Conservation (phyloP, 345 rosid species). For the Raphanus raphanistrum region DNA sequence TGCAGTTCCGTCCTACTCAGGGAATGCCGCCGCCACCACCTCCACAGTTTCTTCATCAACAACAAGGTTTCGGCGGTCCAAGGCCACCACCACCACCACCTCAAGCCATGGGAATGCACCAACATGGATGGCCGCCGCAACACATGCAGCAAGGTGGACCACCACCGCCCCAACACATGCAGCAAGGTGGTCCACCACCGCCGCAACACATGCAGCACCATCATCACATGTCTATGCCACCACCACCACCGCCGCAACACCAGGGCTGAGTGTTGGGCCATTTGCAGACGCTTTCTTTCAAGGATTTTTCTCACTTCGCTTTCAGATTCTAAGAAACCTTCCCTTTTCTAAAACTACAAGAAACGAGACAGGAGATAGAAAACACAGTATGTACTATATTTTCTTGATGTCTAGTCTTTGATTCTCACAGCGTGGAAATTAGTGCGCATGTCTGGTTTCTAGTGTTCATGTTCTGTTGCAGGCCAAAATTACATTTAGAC, state of each 20-base stretch:
- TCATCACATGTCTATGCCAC: conserved; percentile 78
- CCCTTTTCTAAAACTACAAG: background rate
- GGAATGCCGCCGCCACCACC: conserved; percentile 75
- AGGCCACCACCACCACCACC: conserved; percentile 85
- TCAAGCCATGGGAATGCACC: conserved; percentile 79
- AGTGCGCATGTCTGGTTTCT: conserved; percentile 22
- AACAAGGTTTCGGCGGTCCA: conserved; percentile 38
- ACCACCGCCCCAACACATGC: conserved; percentile 57
- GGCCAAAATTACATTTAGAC: background rate
- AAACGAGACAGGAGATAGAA: background rate
- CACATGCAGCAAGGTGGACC: conserved; percentile 42
- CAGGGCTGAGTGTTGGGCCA: conserved; percentile 32
- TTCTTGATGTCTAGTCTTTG: conserved; percentile 25
- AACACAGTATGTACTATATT: background rate
- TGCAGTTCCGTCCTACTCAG: conserved; percentile 73
- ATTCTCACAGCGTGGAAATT: background rate
- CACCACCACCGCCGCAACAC: conserved; percentile 57
- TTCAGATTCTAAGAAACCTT: background rate
- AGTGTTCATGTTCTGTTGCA: conserved; percentile 22
- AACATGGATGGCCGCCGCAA: conserved; percentile 66
- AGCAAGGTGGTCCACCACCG: conserved; percentile 53
- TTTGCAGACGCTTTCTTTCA: background rate
- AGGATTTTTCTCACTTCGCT: background rate
- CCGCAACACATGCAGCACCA: conserved; percentile 59
- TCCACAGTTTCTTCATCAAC: conserved; percentile 37